phyloP scores from a whole-genome alignment of 805 yeast genomes.

The Priceomyces fermenticarens region DNA sequence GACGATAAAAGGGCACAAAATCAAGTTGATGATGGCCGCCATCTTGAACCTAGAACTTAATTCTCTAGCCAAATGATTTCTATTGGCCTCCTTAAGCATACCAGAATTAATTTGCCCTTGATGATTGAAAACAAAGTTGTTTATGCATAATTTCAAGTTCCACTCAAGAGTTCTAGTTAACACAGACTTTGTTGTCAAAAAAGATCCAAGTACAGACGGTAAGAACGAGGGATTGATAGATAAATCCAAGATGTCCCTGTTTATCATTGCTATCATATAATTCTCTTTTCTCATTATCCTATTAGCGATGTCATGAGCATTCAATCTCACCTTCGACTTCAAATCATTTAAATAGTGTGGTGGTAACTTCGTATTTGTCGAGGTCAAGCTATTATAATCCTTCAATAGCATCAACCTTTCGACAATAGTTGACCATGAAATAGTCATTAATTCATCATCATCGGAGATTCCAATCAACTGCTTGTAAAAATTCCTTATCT shows the following conservation, averaged over 20 bases:
- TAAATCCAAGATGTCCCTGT: conserved; percentile 69
- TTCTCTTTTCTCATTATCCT: conserved; percentile 95
- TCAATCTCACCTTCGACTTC: conserved; percentile 70
- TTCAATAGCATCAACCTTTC: conserved; percentile 68
- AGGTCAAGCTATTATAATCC: conserved; percentile 74
- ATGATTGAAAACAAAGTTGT: conserved; percentile 80
- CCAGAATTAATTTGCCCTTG: conserved; percentile 76
- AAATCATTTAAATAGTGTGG: conserved; percentile 45
- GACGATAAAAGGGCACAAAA: conserved; percentile 83
- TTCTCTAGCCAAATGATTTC: conserved; percentile 65
- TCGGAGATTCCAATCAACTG: conserved; percentile 70
- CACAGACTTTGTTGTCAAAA: conserved; percentile 29
- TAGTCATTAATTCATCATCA: conserved; percentile 78
- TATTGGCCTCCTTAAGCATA: conserved; percentile 67
- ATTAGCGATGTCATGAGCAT: conserved; percentile 93
- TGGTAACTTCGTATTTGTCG: conserved; percentile 25
- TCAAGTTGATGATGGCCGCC: conserved; percentile 81
- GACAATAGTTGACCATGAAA: conserved; percentile 88
- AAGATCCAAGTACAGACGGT: conserved; percentile 3
- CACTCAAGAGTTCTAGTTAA: conserved; percentile 90
- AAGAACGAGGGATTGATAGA: conserved; percentile 34
- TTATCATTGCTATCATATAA: conserved; percentile 85
- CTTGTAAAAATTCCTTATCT: conserved; percentile 72
- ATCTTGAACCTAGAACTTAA: conserved; percentile 75
- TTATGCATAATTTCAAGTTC: conserved; percentile 85